Evolutionary conservation across 1,139 yeast genomes (phyloP), one percentile per base, ranked within the genome.

Genomic region (Zygosaccharomyces pseudobailii): DNA sequence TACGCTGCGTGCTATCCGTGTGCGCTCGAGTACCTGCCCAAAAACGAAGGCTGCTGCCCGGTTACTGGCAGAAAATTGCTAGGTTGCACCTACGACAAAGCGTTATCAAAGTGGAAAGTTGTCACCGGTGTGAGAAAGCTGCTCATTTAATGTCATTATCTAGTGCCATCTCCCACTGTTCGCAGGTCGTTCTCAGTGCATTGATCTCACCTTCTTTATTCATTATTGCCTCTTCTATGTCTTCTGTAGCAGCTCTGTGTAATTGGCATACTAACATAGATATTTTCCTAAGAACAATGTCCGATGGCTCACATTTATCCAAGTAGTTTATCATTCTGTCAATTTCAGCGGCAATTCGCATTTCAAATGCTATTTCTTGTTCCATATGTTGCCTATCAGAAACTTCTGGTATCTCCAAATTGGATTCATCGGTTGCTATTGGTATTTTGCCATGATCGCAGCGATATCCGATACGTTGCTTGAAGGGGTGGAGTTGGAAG

Each of bases 1-100:
- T 81, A 82, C 54, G 95, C 89, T 0, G 87, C 86, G 56, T 90
- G 96, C 66, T 90, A 90, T 63, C 79, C 88, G 9, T 92, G 98
- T 66, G 88, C 90, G 20, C 80, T 80, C 61, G 77, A 79, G 47
- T 79, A 80, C 59, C 72, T 90, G 43, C 62, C 66, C 39, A 56
- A 65, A 35, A 73, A 75, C 42, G 88, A 87, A 13, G 96, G 94
- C 1, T 72, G 83, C 51, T 92, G 98, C 63, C 97, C 98, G 0
- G 76, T 87, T 0, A 87, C 96, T 0, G 88, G 92, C 0, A 80
- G 75, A 49, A 77, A 74, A 54, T 70, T 92, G 37, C 67, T 89
- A 37, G 88, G 89, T 3, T 88, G 96, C 59, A 72, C 73, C 50
- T 87, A 81, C 75, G 80, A 80, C 56, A 67, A 73, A 3, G 72